These are phyloP conservation scores for Entonaema liquescens DNA, from an alignment of 495 filamentous ascomycete genomes.

Conservation along the genomic window DNA sequence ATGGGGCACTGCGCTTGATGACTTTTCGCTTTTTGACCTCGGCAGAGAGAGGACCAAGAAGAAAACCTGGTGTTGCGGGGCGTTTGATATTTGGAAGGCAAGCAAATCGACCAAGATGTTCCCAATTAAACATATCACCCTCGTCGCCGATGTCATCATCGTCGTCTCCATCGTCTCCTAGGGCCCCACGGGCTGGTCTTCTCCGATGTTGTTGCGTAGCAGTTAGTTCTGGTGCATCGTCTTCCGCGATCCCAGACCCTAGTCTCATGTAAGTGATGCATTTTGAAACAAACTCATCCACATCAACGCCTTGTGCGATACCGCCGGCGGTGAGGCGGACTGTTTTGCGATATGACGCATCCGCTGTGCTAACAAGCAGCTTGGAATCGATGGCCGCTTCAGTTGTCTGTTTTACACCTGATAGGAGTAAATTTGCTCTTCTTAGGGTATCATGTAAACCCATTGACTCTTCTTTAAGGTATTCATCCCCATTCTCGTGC, in stretches of 20 bases:
- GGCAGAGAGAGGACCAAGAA: slow-evolving; percentile 88
- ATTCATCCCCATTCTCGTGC: slow-evolving; percentile 75
- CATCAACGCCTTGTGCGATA: slow-evolving; percentile 75
- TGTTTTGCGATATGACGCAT: slow-evolving; percentile 78
- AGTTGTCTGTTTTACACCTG: slow-evolving; percentile 84
- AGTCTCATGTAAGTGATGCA: slow-evolving; percentile 86
- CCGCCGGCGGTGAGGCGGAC: slow-evolving; percentile 75
- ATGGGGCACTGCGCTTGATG: slow-evolving; percentile 69
- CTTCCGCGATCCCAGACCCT: slow-evolving; percentile 57
- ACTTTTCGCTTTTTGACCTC: slow-evolving; percentile 79
- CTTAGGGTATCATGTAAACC: slow-evolving; percentile 70
- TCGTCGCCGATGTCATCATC: slow-evolving; percentile 70
- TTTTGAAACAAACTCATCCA: slow-evolving; percentile 93
- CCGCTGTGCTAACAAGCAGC: slow-evolving; percentile 78
- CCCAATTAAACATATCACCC: slow-evolving; percentile 88
- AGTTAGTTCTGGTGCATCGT: slow-evolving; percentile 53
- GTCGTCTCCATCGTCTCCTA: slow-evolving; percentile 52
- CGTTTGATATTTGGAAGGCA: slow-evolving; percentile 76
- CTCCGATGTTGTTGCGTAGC: slow-evolving; percentile 57
- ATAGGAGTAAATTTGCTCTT: slow-evolving; percentile 70
- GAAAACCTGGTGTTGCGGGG: slow-evolving; percentile 81
- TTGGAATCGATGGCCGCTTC: slow-evolving; percentile 93
- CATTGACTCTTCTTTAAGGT: slow-evolving; percentile 64
- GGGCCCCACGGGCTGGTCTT: slow-evolving; percentile 38
- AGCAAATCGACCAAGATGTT: slow-evolving; percentile 77